Conservation (phyloP, 345 rosid species). For the Boechera stricta region DNA sequence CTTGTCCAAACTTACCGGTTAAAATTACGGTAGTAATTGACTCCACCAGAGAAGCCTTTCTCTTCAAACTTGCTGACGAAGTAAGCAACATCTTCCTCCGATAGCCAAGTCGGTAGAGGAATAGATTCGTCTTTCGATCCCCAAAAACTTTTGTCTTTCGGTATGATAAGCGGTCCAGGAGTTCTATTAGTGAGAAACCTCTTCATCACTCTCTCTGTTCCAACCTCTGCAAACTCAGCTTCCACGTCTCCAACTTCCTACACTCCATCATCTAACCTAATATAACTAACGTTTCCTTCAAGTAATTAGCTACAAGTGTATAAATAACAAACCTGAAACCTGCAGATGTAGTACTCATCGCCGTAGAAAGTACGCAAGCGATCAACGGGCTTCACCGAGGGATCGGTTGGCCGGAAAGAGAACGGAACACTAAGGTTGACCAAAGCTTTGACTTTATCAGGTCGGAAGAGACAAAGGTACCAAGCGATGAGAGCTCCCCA, state of each 20-base stretch:
- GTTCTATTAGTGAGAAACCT: slow-evolving; percentile 33
- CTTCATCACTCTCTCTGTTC: slow-evolving; percentile 39
- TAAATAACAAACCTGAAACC: slow-evolving; percentile 69
- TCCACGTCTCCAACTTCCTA: slow-evolving; percentile 45
- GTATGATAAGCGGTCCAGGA: slow-evolving; percentile 29
- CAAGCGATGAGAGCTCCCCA: slow-evolving; percentile 48
- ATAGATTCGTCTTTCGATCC: slow-evolving; percentile 32
- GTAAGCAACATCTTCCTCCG: slow-evolving; percentile 42
- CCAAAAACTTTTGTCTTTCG: slow-evolving; percentile 44
- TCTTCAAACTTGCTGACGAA: slow-evolving; percentile 41
- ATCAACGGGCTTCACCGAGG: slow-evolving; percentile 51
- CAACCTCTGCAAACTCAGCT: slow-evolving; percentile 42
- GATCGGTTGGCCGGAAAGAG: slow-evolving; percentile 15
- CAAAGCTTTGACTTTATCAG: slow-evolving; percentile 44
- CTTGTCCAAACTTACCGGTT: slow-evolving; percentile 24
- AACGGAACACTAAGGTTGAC: slow-evolving; percentile 46
- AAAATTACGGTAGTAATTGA: slow-evolving; percentile 45
- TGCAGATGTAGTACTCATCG: slow-evolving; percentile 72
- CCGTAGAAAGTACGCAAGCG: slow-evolving; percentile 56
- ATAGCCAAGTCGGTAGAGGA: slow-evolving; percentile 39
- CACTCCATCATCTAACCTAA: not conserved
- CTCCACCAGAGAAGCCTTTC: slow-evolving; percentile 40
- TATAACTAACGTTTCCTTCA: not conserved
- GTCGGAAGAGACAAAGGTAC: slow-evolving; percentile 43
- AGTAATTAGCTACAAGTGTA: not conserved